phyloP scores from a whole-genome alignment of 2,329 filamentous ascomycete species.

The Lecanicillium sp. region DNA sequence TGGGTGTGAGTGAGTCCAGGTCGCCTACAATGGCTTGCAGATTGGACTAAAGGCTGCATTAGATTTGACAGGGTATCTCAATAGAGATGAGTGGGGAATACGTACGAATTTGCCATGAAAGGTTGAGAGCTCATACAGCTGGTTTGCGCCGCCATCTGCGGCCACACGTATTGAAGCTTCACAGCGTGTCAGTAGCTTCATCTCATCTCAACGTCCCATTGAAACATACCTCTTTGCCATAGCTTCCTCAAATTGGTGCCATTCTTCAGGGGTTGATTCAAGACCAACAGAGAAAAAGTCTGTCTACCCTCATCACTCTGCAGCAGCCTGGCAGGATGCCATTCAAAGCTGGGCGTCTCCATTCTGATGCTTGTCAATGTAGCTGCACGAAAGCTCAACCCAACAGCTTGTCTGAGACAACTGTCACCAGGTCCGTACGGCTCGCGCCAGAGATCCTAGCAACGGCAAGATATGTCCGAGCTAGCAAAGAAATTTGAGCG shows the following conservation, averaged over 20 bases:
- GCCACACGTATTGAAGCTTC: slow-evolving; percentile 63
- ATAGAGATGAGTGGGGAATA: slow-evolving; percentile 4
- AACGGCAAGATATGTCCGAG: too few species aligned
- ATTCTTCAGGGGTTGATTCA: slow-evolving; percentile 43
- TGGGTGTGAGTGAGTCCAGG: slow-evolving; percentile 69
- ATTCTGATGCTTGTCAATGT: neutral
- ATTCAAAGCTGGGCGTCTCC: slow-evolving; percentile 22
- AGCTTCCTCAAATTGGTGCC: slow-evolving; percentile 39
- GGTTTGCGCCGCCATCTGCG: slow-evolving; percentile 87
- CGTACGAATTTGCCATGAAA: slow-evolving; percentile 35
- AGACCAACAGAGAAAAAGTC: slow-evolving; percentile 38
- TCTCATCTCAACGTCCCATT: neutral
- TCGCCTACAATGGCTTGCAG: slow-evolving; percentile 79
- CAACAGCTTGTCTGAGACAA: too few species aligned
- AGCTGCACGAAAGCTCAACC: too few species aligned
- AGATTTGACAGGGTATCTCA: neutral
- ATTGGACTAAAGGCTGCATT: slow-evolving; percentile 34
- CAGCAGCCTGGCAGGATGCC: slow-evolving; percentile 30
- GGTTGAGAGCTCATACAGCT: slow-evolving; percentile 45
- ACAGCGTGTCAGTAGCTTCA: slow-evolving; percentile 16
- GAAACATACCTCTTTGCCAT: slow-evolving; percentile 39
- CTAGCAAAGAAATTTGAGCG: too few species aligned
- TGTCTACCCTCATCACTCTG: slow-evolving; percentile 23
- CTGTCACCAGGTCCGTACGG: too few species aligned
- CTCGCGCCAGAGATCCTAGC: too few species aligned